Conservation (phyloP, 164 flowering plant genomes). For the Warburgia ugandensis region DNA sequence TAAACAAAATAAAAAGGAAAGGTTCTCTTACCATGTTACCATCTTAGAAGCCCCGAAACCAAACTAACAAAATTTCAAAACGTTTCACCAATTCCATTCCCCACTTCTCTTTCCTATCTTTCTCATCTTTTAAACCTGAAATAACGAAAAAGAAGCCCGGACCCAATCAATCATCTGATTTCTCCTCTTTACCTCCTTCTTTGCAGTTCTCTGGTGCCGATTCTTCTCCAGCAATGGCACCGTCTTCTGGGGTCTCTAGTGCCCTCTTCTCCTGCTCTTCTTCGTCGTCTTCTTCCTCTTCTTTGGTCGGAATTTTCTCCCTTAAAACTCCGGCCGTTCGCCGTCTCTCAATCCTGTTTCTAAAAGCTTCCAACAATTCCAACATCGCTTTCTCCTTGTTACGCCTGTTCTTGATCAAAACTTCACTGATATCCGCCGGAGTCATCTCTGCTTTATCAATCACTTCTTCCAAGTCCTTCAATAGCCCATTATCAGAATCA, state of each 20-base stretch:
- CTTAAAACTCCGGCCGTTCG: constrained; percentile 1
- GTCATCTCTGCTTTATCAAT: constrained; percentile 64
- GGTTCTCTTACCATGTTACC: no score
- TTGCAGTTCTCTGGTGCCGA: background rate
- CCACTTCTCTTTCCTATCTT: no score
- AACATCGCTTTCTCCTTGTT: constrained; percentile 39
- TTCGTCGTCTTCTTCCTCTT: constrained; percentile 19
- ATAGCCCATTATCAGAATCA: constrained; percentile 26
- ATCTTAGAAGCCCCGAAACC: no score
- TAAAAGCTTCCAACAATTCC: constrained; percentile 47
- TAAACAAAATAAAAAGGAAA: no score
- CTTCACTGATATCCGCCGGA: constrained; percentile 84
- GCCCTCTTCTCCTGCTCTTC: constrained; percentile 76
- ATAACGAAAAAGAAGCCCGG: no score
- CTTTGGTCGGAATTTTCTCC: constrained; percentile 16
- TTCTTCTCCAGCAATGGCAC: constrained; percentile 13
- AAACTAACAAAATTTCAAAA: no score
- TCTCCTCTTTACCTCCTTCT: background rate
- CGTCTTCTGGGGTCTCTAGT: constrained; percentile 39
- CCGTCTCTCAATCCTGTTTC: constrained; percentile 28
- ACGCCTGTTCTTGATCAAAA: constrained; percentile 64
- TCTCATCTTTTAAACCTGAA: no score
- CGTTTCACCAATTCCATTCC: no score
- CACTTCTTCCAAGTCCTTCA: constrained; percentile 32
- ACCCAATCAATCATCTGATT: no score